Percentiles rank a stretch among this genome's conserved stretches.
Evolutionary conservation across 768 basidiomycete species (phyloP).

Genomic region (Xanthoconium stramineum): DNA sequence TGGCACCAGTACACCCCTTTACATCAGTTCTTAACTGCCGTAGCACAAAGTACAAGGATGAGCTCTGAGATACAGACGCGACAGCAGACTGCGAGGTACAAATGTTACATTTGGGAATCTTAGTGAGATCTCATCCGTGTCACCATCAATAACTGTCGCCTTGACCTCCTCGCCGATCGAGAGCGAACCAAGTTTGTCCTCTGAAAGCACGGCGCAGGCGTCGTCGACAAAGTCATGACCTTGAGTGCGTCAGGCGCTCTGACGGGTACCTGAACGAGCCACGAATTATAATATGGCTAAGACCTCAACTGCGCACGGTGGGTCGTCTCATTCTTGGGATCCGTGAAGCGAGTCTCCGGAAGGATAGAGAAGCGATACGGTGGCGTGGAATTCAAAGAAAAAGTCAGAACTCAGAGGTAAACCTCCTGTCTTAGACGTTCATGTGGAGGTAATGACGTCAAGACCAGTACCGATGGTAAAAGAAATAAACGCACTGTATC

Average conservation of each 20-base stretch:
- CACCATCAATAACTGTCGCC: constrained; percentile 74
- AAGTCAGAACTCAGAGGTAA: constrained; percentile 92
- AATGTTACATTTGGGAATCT: no score
- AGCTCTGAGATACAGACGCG: no score
- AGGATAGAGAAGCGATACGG: constrained; percentile 66
- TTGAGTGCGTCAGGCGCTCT: constrained; percentile 82
- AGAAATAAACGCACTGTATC: constrained; percentile 48
- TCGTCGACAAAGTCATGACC: constrained; percentile 84
- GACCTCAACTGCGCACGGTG: not conserved
- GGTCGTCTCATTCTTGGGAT: constrained; percentile 67
- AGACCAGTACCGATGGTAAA: not conserved
- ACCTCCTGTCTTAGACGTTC: constrained; percentile 48
- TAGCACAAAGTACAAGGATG: no score
- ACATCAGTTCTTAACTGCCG: no score
- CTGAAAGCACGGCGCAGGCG: constrained; percentile 83
- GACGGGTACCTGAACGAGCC: constrained; percentile 59
- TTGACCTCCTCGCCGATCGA: constrained; percentile 69
- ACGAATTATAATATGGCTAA: not conserved
- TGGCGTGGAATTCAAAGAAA: constrained; percentile 88
- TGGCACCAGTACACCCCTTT: no score
- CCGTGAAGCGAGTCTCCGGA: constrained; percentile 83
- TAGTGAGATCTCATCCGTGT: not conserved
- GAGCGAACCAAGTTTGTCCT: constrained; percentile 69
- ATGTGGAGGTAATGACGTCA: constrained; percentile 17
- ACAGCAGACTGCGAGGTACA: no score